phyloP scores from a whole-genome alignment of 2,329 filamentous ascomycete species.

The Myriangium duriaei region DNA sequence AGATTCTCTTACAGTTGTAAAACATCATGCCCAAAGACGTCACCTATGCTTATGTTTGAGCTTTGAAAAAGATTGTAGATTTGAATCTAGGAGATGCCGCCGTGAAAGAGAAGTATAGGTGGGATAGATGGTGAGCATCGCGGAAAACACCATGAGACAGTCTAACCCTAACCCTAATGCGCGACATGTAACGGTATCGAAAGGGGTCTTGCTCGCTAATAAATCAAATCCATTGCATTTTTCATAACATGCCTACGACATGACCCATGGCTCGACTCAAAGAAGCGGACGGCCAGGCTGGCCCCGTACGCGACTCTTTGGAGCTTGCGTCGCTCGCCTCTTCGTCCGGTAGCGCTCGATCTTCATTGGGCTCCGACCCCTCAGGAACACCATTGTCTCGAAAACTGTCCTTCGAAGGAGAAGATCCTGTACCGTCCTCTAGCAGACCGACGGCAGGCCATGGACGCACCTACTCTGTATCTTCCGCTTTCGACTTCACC shows the following conservation, averaged over 20 bases:
- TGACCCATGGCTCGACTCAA: slow-evolving; percentile 5
- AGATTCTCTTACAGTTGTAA: too few relatives aligned
- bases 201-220: too few relatives aligned
- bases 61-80: too few relatives aligned
- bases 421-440: slow-evolving; percentile 41
- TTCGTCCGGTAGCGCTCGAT: slow-evolving; percentile 53
- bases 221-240: too few relatives aligned
- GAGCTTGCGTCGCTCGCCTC: slow-evolving; percentile 92
- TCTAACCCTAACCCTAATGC: too few relatives aligned
- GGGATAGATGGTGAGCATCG: too few relatives aligned
- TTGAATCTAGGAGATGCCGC: too few relatives aligned
- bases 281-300: neutral
- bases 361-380: slow-evolving; percentile 59
- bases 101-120: too few relatives aligned
- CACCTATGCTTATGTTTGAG: too few relatives aligned
- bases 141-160: too few relatives aligned
- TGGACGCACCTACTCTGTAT: slow-evolving; percentile 71
- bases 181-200: too few relatives aligned
- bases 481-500: slow-evolving; percentile 92
- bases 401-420: slow-evolving; percentile 74
- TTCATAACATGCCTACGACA: neutral
- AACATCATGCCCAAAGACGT: too few relatives aligned
- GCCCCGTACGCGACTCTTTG: slow-evolving; percentile 68
- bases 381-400: slow-evolving; percentile 90
- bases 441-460: slow-evolving; percentile 19